A percentile compares a stretch with the other conserved stretches of the same genome.
phyloP scores from a whole-genome alignment of 2,329 filamentous ascomycete genomes.

The Periconia macrospinosa region DNA sequence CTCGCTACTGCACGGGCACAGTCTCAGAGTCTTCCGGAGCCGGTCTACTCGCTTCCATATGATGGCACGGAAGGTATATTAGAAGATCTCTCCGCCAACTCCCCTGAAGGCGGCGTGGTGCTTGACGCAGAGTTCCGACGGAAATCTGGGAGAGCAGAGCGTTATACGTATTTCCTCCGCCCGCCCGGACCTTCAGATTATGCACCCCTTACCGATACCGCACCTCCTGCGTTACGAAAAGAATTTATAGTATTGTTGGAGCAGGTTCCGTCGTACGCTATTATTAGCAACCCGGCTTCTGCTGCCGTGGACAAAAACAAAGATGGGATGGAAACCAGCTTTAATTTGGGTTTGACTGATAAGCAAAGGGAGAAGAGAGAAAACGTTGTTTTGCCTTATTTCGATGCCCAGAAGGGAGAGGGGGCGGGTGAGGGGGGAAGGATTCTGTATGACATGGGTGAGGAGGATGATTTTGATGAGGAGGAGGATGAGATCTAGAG shows the following conservation, averaged over 20 bases:
- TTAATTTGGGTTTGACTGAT: constrained; percentile 84
- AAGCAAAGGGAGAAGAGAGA: constrained; percentile 86
- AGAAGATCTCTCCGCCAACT: constrained; percentile 63
- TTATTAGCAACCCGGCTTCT: constrained; percentile 3
- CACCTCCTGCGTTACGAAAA: constrained; percentile 13
- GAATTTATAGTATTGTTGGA: constrained; percentile 66
- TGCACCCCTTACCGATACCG: background rate
- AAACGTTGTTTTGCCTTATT: constrained; percentile 90
- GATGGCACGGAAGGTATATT: constrained; percentile 80
- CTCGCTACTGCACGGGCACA: constrained; percentile 73
- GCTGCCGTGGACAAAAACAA: constrained; percentile 26
- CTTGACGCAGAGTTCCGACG: constrained; percentile 84
- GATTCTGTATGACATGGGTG: constrained; percentile 95
- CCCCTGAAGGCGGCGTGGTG: constrained; percentile 61
- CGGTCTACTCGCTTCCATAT: constrained; percentile 71
- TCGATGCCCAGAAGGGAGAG: constrained; percentile 83
- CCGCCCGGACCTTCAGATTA: constrained; percentile 19
- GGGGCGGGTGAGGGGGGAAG: constrained; percentile 78
- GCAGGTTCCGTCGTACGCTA: constrained; percentile 62
- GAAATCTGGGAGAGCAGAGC: constrained; percentile 76
- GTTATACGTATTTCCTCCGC: constrained; percentile 66
- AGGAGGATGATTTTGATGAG: constrained; percentile 95
- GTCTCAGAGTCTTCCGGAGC: constrained; percentile 73
- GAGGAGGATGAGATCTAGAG: constrained; percentile 85
- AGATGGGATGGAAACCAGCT: constrained; percentile 63